Percentiles rank a stretch among this genome's conserved stretches.
phyloP scores from a whole-genome alignment of 2,329 filamentous ascomycete genomes.

The Trematosphaeria pertusa region DNA sequence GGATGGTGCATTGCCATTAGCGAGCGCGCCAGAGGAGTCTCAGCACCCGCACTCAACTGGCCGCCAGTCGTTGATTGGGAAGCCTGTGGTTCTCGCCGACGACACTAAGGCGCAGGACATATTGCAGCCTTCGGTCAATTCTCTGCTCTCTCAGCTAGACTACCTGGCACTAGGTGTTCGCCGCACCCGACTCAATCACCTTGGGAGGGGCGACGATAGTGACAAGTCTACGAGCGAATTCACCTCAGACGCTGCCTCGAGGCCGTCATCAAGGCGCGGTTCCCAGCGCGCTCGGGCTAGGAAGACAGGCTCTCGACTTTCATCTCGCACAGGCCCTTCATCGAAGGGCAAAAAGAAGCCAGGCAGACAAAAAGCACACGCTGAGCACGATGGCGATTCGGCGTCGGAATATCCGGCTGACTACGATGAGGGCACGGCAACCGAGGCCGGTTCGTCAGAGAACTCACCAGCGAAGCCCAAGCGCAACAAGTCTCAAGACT shows the following conservation, averaged over 20 bases:
- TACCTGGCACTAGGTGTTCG: slow-evolving; percentile 73
- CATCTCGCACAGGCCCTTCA: slow-evolving; percentile 13
- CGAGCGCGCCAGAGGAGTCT: background rate
- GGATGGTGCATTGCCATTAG: too few species aligned
- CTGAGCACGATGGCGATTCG: slow-evolving; percentile 51
- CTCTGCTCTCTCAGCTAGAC: slow-evolving; percentile 74
- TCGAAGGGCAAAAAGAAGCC: slow-evolving; percentile 2
- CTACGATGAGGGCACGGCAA: slow-evolving; percentile 20
- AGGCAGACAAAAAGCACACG: slow-evolving; percentile 1
- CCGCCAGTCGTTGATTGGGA: too few species aligned
- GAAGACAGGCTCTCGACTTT: slow-evolving; percentile 12
- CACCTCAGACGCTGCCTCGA: slow-evolving; percentile 34
- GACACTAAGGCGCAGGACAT: slow-evolving; percentile 72
- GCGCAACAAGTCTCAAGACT: slow-evolving; percentile 22
- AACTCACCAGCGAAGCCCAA: slow-evolving; percentile 9
- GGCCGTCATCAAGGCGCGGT: slow-evolving; percentile 21
- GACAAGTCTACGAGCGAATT: slow-evolving; percentile 41
- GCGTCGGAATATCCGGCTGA: slow-evolving; percentile 46
- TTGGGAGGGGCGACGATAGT: slow-evolving; percentile 24
- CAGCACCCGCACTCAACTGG: slow-evolving; percentile 10
- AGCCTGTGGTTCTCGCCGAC: slow-evolving; percentile 72
- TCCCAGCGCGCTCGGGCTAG: slow-evolving; percentile 17
- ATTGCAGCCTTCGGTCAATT: slow-evolving; percentile 72
- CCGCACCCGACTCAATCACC: slow-evolving; percentile 65
- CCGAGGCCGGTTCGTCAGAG: slow-evolving; percentile 6